Evolutionary conservation across 352 stramenopile species (phyloP), one percentile per base, ranked within the genome.

Genomic region (Globisporangium cylindrosporum): DNA sequence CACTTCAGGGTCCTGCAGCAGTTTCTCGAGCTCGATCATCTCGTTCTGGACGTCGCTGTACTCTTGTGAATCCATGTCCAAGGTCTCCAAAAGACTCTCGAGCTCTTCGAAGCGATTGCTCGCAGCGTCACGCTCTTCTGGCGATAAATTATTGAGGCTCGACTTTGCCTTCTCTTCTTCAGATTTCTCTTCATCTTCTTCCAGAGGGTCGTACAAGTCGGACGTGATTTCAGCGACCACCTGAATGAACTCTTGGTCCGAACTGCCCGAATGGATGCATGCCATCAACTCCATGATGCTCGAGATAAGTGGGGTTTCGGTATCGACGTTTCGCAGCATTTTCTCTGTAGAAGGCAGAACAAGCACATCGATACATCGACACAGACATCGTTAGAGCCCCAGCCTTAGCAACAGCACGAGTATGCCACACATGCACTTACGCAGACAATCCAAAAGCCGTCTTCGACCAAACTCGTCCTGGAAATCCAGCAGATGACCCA

Each of bases 391-490:
- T 59, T 41, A 41, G 53, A 59, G 8, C 9, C n/a, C 20, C 53
- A 41, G 7, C 12, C 53, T 14, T 6, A 20, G 3, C 12, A 59
- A 32, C 53, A 59, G 14, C 14, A 59, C 9, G 15, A 53, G 6
- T 34, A 55, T 55, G 38, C 18, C 53, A 62, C 55, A 27, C 36
- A 15, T 27, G 27, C 43, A 72, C 82, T 66, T 74, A 91, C 85
- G 81, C 55, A 93, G 60, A 9, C 76, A 76, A 54, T 89, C 80
- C 5, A 93, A 75, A n/a, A 93, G 70, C 36, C 82, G 77, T 14
- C 84, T 79, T n/a, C 84, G 84, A 8, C 86, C 86, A 58, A 92
- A 91, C 58, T 94, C 86, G 61, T 94, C 86, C 59, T 92, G 84
- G 61, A 89, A 92, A 68, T 94, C 86, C 27, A 94, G 49, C 15